A percentile compares a stretch with the other conserved stretches of the same genome.
phyloP scores from a whole-genome alignment of 495 filamentous ascomycete genomes.

The Aspergillus panamensis region DNA sequence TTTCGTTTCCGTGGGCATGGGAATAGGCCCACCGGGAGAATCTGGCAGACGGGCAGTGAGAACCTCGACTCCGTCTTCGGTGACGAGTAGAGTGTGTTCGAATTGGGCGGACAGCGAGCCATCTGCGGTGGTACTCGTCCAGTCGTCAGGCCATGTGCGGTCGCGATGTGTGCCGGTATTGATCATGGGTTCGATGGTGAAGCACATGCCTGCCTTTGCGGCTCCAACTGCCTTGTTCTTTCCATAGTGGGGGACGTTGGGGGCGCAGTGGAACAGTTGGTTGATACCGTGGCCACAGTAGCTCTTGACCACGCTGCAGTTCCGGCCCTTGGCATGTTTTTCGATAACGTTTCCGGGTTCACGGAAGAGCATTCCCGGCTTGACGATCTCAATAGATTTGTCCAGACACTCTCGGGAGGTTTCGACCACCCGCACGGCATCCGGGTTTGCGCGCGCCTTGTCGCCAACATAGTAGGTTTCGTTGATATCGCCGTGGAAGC shows the following conservation, averaged over 20 bases:
- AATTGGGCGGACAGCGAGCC: conserved; percentile 84
- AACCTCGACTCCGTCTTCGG: conserved; percentile 88
- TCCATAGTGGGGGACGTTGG: conserved; percentile 83
- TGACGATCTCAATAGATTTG: conserved; percentile 79
- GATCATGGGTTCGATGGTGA: conserved; percentile 93
- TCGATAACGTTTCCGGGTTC: conserved; percentile 83
- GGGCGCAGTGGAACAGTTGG: conserved; percentile 76
- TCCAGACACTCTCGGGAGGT: conserved; percentile 75
- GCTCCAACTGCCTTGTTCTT: conserved; percentile 88
- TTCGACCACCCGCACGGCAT: conserved; percentile 82
- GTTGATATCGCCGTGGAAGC: conserved; percentile 86
- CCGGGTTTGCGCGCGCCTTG: conserved; percentile 66
- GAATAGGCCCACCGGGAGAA: conserved; percentile 80
- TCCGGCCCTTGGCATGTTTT: conserved; percentile 72
- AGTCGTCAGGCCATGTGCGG: conserved; percentile 86
- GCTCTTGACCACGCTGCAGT: conserved; percentile 81
- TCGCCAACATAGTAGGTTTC: conserved; percentile 90
- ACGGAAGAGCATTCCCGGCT: conserved; percentile 80
- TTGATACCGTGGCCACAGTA: conserved; percentile 91
- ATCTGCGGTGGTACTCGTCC: conserved; percentile 82
- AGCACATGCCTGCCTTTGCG: conserved; percentile 87
- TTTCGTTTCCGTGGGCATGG: conserved; percentile 52
- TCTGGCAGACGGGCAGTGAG: conserved; percentile 76
- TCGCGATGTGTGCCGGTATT: conserved; percentile 76
- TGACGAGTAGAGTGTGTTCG: conserved; percentile 93